Percentiles rank a stretch among this genome's conserved stretches.
phyloP scores from a whole-genome alignment of 495 filamentous ascomycete genomes.

The Hyaloscypha bicolor region DNA sequence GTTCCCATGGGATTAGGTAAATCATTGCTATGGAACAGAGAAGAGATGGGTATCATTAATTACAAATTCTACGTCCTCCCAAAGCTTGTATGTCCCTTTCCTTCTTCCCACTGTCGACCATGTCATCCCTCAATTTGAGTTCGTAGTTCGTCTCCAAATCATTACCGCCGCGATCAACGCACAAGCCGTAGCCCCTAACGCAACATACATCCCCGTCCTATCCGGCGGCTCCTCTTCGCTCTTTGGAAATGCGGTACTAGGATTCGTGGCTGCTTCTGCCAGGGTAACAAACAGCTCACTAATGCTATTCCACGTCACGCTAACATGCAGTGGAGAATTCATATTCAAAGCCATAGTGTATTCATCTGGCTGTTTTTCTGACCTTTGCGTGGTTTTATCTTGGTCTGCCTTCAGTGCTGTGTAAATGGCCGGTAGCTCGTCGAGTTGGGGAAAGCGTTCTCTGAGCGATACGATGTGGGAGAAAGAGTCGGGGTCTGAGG shows the following conservation, averaged over 20 bases:
- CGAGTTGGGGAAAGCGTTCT: constrained; percentile 74
- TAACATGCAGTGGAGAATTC: constrained; percentile 88
- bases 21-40: constrained; percentile 5
- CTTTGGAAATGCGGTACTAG: constrained; percentile 84
- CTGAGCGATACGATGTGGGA: constrained; percentile 84
- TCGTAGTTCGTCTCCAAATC: constrained; percentile 57
- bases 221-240: constrained; percentile 81
- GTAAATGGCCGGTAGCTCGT: constrained; percentile 86
- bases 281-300: constrained; percentile 84
- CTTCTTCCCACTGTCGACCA: not conserved
- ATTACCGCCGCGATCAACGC: constrained; percentile 80
- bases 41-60: constrained; percentile 27
- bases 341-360: constrained; percentile 82
- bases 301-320: constrained; percentile 87
- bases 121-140: constrained; percentile 19
- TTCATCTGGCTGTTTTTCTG: constrained; percentile 88
- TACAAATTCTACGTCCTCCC: not conserved
- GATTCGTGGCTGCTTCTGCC: constrained; percentile 89
- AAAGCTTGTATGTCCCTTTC: not conserved
- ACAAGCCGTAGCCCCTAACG: constrained; percentile 76
- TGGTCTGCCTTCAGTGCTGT: constrained; percentile 91
- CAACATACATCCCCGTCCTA: constrained; percentile 81
- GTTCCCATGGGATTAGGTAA: not conserved
- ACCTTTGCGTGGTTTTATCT: constrained; percentile 91
- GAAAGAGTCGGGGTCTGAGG: constrained; percentile 92